Evolutionary conservation across 2,329 filamentous ascomycete genomes (phyloP), one percentile per base, ranked within the genome.

Genomic region (Coniochaeta sp.): DNA sequence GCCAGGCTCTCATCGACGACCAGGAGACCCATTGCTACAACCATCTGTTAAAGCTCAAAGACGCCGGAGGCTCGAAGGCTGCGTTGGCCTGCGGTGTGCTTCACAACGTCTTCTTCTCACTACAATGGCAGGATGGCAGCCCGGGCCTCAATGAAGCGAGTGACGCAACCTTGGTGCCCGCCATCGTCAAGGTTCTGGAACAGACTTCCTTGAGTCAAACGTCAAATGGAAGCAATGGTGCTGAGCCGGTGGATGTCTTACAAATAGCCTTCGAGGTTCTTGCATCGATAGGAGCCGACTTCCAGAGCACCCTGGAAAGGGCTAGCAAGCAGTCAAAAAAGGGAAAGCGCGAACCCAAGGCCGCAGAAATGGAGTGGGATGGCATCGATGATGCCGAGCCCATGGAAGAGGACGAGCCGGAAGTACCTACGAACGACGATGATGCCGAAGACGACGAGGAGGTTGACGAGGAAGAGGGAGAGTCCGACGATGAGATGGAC

Each of bases 241-340:
- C 69, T 8, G 70, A 66, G 55, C 66, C 72, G 1, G 56, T 66
- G 7, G 76, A 80, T 55, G 71, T 76, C 33, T 64, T 78, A 49
- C 72, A 78, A 59, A 64, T 82, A 14, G 80, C 81, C 3, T 67
- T 87, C 0, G 81, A 86, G 63, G 78, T 83, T 14, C 69, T 85
- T 0, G 83, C 82, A 4, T 82, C 82, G 6, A 85, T 87, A 46
- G 82, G 81, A 38, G 85, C 81, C 3, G 74, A 71, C 45, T 68
- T 86, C 12, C 76, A 79, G 58, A 70, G 75, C 30, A 74, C 76
- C 6, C 61, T 79, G 38, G 73, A 75, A 35, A 72, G 73, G 53
- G 71, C 67, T 16, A 71, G 67, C 51, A 68, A 65, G 14, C 28
- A 14, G 30, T 9, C n/a, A 8, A 28, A 35, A n/a, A 48, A 48